Evolutionary conservation across 2,329 filamentous ascomycete species (phyloP).

Genomic region (Aspergillus ibericus): DNA sequence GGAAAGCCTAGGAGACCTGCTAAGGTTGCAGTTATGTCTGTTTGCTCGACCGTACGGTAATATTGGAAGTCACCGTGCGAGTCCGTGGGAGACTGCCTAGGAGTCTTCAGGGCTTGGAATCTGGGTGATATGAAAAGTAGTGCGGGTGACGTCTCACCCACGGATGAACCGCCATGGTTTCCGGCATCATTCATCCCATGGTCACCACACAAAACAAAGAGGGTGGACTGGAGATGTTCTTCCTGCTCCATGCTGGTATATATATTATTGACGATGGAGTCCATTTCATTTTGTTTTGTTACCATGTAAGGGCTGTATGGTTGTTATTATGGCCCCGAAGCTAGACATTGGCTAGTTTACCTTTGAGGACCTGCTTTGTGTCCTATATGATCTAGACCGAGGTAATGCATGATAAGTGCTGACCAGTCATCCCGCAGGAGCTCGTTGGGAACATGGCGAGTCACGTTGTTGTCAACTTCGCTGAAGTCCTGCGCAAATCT

Average conservation of each 20-base stretch:
- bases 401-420: conserved; percentile 89
- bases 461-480: conserved; percentile 97
- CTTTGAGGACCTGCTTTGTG: conserved; percentile 90
- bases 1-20: conserved; percentile 85
- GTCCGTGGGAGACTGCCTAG: conserved; percentile 54
- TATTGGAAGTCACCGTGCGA: conserved; percentile 74
- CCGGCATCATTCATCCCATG: conserved; percentile 99
- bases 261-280: conserved; percentile 72
- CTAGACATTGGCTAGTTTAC: conserved; percentile 42
- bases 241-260: conserved; percentile 72
- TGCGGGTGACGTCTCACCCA: conserved; percentile 91
- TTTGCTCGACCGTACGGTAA: conserved; percentile 85
- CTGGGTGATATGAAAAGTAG: conserved; percentile 89
- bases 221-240: conserved; percentile 70
- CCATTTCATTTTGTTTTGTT: conserved; percentile 93
- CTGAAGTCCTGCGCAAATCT: conserved; percentile 73
- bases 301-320: conserved; percentile 75
- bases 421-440: conserved; percentile 80
- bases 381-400: conserved; percentile 94
- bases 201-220: conserved; percentile 86
- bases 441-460: conserved; percentile 78
- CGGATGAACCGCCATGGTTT: conserved; percentile 91
- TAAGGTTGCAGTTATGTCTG: conserved; percentile 86
- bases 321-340: conserved; percentile 22
- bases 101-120: conserved; percentile 58